Evolutionary conservation across 2,329 filamentous ascomycete species (phyloP).

Genomic region (Acrocalymma vagum): DNA sequence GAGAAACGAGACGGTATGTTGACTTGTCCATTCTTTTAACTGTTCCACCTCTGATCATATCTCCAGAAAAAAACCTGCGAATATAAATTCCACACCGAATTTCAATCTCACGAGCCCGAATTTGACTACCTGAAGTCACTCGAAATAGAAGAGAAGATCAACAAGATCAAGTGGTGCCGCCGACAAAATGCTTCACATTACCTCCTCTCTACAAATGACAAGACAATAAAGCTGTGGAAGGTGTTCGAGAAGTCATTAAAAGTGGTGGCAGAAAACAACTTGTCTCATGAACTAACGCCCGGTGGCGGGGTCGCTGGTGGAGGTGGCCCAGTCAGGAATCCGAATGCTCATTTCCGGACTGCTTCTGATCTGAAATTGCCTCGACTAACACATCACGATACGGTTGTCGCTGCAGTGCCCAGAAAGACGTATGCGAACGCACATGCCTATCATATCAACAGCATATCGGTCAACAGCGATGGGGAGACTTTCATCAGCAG

Average conservation of each 20-base stretch:
- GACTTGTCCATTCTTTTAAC: constrained; percentile 5
- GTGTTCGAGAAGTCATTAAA: constrained; percentile 99
- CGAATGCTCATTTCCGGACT: constrained; percentile 78
- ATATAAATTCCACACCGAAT: constrained; percentile 99
- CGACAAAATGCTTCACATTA: constrained; percentile 99
- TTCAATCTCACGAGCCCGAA: constrained; percentile 98
- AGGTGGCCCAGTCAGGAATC: constrained; percentile 79
- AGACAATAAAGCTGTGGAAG: constrained; percentile 99
- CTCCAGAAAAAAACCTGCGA: constrained; percentile 98
- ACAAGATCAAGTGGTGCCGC: constrained; percentile 99
- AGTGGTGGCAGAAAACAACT: constrained; percentile 98
- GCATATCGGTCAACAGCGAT: constrained; percentile 99
- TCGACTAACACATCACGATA: constrained; percentile 96
- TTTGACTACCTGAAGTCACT: constrained; percentile 99
- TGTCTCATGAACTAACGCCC: constrained; percentile 92
- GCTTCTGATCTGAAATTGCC: constrained; percentile 89
- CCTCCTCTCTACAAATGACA: constrained; percentile 97
- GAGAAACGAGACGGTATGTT: constrained; percentile 90
- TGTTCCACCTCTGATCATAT: background rate
- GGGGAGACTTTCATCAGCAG: constrained; percentile 99
- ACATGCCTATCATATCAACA: constrained; percentile 99
- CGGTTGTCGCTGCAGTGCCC: constrained; percentile 94
- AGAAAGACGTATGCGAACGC: constrained; percentile 97
- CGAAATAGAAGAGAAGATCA: constrained; percentile 99
- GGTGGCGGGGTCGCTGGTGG: constrained; percentile 73